A percentile compares a stretch with the other conserved stretches of the same genome.
These are phyloP conservation scores for Solanum habrochaites DNA, from an alignment of 257 asterid species.

Conservation along the genomic window DNA sequence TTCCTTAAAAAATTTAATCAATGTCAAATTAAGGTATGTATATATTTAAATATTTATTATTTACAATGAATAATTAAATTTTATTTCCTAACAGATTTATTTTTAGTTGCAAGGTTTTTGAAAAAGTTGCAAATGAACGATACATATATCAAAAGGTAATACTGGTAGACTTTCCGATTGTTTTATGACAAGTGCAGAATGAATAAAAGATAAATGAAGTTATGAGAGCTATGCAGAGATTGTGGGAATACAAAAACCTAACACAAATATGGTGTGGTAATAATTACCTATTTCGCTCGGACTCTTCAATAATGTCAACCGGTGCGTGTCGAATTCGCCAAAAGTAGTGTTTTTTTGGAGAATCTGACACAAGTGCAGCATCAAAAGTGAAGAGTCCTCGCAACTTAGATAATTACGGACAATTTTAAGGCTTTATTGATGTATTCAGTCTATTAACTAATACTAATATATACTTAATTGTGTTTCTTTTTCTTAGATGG, in stretches of 20 bases:
- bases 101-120: not conserved
- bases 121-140: not conserved
- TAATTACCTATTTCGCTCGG: not conserved
- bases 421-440: not conserved
- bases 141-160: not conserved
- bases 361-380: no score
- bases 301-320: no score
- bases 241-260: not conserved
- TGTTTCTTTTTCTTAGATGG: not conserved
- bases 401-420: not conserved
- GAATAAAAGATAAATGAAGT: not conserved
- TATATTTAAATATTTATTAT: not conserved
- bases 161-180: not conserved
- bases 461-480: not conserved
- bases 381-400: no score
- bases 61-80: not conserved
- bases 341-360: no score
- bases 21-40: not conserved
- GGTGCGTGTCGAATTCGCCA: no score
- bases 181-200: not conserved
- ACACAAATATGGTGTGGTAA: not conserved
- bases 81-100: not conserved
- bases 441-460: not conserved
- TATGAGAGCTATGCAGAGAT: not conserved
- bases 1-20: not conserved